Conservation (phyloP, 2,329 filamentous ascomycete species). For the Juglanconis oblonga region DNA sequence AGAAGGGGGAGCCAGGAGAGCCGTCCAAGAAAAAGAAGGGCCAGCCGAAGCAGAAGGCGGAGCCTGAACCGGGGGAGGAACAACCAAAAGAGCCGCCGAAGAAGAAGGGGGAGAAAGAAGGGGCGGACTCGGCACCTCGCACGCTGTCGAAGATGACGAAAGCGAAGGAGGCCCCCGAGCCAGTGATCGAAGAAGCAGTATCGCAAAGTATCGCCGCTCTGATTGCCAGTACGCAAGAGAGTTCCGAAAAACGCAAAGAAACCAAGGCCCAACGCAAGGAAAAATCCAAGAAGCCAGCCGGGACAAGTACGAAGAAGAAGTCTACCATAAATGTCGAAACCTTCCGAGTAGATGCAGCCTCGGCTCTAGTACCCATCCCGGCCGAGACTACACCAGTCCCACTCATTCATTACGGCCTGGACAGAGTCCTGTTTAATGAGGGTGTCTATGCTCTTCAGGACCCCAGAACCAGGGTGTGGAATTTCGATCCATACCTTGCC, state of each 20-base stretch:
- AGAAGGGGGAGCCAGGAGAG: background rate
- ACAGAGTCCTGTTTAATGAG: constrained; percentile 91
- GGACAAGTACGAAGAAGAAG: background rate
- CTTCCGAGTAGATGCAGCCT: background rate
- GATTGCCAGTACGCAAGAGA: background rate
- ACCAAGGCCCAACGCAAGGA: background rate
- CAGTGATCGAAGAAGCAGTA: background rate
- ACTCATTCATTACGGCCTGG: constrained; percentile 68
- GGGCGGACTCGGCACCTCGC: background rate
- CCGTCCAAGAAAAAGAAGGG: background rate
- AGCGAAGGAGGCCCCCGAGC: background rate
- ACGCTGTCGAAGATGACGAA: background rate
- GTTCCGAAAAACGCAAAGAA: background rate
- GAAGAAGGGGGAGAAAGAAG: background rate
- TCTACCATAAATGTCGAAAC: constrained; percentile 26
- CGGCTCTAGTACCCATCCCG: constrained; percentile 2
- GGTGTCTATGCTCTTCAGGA: constrained; percentile 93
- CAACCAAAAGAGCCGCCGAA: background rate
- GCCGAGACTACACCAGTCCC: constrained; percentile 44
- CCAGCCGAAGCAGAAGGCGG: background rate
- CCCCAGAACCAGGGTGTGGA: constrained; percentile 81
- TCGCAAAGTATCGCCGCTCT: constrained; percentile 1
- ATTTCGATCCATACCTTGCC: constrained; percentile 93
- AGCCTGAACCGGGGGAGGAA: background rate
- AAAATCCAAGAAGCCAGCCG: background rate